A percentile compares a stretch with the other conserved stretches of the same genome.
Conservation (phyloP, 306 rosid species). For the Leucaena leucocephala region DNA sequence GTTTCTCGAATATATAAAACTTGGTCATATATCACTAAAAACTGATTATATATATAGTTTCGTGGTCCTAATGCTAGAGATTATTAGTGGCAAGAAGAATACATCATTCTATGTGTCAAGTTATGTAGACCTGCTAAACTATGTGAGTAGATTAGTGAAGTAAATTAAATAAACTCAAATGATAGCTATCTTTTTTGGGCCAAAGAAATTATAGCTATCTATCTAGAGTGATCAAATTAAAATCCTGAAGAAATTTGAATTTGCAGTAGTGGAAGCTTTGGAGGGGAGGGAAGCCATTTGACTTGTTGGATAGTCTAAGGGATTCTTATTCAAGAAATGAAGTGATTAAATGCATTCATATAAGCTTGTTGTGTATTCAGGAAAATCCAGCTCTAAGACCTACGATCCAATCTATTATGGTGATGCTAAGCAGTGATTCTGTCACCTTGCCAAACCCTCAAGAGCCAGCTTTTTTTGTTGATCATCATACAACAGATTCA, state of each 20-base stretch:
- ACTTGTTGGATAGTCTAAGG: background rate
- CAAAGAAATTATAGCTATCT: too few relatives aligned
- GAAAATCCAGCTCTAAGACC: background rate
- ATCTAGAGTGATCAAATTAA: too few relatives aligned
- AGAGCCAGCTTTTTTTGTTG: background rate
- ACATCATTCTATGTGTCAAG: background rate
- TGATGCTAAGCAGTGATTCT: background rate
- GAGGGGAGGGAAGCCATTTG: background rate
- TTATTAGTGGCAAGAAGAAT: background rate
- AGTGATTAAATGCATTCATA: background rate
- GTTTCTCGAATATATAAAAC: background rate
- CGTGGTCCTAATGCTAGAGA: background rate
- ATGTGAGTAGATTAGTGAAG: background rate
- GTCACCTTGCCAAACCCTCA: background rate
- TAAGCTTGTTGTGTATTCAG: background rate
- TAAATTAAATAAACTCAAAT: too few relatives aligned
- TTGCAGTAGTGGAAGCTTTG: background rate
- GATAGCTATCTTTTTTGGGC: too few relatives aligned
- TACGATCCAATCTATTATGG: background rate
- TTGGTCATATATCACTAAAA: background rate
- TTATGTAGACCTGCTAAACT: background rate
- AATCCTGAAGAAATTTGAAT: too few relatives aligned
- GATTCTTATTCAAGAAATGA: background rate
- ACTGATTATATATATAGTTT: background rate
- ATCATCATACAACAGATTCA: background rate